Evolutionary conservation across 176 grass and related monocot species (phyloP).

Genomic region (Oryza coarctata): DNA sequence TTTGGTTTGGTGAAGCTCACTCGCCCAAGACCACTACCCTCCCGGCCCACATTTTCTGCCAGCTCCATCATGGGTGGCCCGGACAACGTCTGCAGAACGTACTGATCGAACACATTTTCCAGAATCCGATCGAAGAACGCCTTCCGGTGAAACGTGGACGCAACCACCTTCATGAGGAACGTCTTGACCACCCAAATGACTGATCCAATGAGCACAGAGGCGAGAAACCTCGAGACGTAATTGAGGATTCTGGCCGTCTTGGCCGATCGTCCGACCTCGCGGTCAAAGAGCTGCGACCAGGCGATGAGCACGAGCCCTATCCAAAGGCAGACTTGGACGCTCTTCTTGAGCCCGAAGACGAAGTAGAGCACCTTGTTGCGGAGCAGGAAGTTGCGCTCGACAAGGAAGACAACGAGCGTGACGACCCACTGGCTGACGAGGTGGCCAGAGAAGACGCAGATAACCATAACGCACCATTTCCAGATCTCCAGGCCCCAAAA

Average conservation of each 20-base stretch:
- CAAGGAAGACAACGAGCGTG: constrained; percentile 59
- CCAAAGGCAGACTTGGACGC: constrained; percentile 81
- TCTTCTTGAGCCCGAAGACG: constrained; percentile 78
- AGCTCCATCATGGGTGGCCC: constrained; percentile 80
- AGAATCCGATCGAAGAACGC: constrained; percentile 95
- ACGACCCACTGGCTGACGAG: constrained; percentile 74
- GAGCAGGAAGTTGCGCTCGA: constrained; percentile 93
- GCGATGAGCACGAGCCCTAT: constrained; percentile 59
- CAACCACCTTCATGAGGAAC: constrained; percentile 83
- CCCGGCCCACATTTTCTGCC: constrained; percentile 68
- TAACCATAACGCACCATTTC: constrained; percentile 94
- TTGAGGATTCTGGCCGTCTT: constrained; percentile 61
- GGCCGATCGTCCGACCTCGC: constrained; percentile 21
- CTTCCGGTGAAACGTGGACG: constrained; percentile 87
- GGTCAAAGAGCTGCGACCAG: constrained; percentile 78
- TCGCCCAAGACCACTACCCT: constrained; percentile 42
- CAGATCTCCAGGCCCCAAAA: constrained; percentile 82
- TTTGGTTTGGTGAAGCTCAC: constrained; percentile 64
- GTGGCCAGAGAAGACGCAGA: constrained; percentile 68
- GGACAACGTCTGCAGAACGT: constrained; percentile 78
- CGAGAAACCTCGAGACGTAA: constrained; percentile 60
- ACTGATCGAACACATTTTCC: constrained; percentile 88
- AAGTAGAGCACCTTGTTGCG: constrained; percentile 97
- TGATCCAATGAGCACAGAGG: constrained; percentile 57
- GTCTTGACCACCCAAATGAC: constrained; percentile 81